Percentiles rank a stretch among this genome's conserved stretches.
Conservation (phyloP, 2,329 filamentous ascomycete genomes). For the Cladosporium sp. region DNA sequence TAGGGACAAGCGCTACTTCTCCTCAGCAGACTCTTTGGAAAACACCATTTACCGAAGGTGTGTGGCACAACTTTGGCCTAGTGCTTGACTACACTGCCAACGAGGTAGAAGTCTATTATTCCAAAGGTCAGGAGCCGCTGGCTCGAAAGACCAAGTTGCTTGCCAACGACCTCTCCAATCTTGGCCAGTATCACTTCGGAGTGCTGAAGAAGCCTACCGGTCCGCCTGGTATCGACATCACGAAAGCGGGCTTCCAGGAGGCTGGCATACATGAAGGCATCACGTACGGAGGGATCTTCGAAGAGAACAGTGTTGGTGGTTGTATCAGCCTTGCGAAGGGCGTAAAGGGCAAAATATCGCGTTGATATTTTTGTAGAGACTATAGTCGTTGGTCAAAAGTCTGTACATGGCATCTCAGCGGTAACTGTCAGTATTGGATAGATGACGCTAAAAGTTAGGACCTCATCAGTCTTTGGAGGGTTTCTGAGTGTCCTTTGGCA, state of each 20-base stretch:
- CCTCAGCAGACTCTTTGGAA: constrained; percentile 44
- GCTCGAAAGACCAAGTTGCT: constrained; percentile 44
- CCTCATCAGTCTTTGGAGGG: no score
- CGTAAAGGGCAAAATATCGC: constrained; percentile 9
- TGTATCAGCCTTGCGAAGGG: constrained; percentile 13
- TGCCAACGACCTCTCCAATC: constrained; percentile 51
- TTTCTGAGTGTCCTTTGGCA: no score
- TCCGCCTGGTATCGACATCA: constrained; percentile 36
- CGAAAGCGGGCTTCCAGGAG: constrained; percentile 47
- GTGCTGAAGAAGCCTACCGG: constrained; percentile 58
- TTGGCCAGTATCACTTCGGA: constrained; percentile 60
- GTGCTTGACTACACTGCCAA: constrained; percentile 55
- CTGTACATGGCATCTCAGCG: no score
- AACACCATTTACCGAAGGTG: constrained; percentile 46
- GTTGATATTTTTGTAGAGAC: neutral
- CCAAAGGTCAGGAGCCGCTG: constrained; percentile 44
- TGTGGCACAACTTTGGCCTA: constrained; percentile 61
- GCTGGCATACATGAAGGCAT: constrained; percentile 50
- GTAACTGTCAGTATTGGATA: no score
- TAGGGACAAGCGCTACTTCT: constrained; percentile 27
- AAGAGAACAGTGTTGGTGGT: constrained; percentile 35
- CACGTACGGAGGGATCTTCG: constrained; percentile 51
- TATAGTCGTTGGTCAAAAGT: no score
- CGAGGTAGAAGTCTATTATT: constrained; percentile 57
- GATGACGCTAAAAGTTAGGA: no score